Evolutionary conservation across 2,329 filamentous ascomycete species (phyloP), one percentile per base, ranked within the genome.

Genomic region (Penicillium italicum): DNA sequence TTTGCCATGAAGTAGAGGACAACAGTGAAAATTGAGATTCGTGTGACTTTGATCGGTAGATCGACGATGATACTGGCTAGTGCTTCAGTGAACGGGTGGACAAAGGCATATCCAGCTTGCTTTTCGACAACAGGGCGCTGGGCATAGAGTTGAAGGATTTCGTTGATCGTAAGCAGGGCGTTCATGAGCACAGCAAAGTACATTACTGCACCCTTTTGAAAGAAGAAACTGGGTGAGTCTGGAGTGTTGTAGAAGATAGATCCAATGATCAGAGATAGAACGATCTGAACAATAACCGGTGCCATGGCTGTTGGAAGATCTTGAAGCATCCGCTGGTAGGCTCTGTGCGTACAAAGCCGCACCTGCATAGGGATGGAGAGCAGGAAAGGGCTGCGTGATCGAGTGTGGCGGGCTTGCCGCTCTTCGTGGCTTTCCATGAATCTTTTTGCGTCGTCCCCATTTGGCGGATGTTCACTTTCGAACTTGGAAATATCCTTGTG

Each of bases 171-270:
- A 4, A 86, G 81, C 62, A 94, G 91, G 41, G 89, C 90, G 71
- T 93, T 95, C 79, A 93, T 85, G 53, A 96, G 79, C 67, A 91
- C 85, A 59, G 90, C 89, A 68, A 94, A 94, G 82, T 95, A 96
- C 46, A 96, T 78, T 6, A 93, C 80, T 34, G 88, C 86, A 54
- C 88, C 89, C 55, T 90, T 85, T 64, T 84, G 80, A 75, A 85
- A 91, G 77, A 95, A 94, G 62, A 85, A 89, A 24, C 73, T 69
- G 0, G 89, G 87, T 8, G 78, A 79, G 1, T 79, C 68, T 20
- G 82, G 75, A 11, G 94, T 76, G 69, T 94, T 87, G 77, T 85
- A 95, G 74, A 93, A 96, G 61, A 95, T 85, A 56, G 85, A 88
- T 43, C 87, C 79, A 56, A 95, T 83, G 67, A 96, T 88, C 55